Conservation (phyloP, 805 yeast species). For the Candida manassasensis region DNA sequence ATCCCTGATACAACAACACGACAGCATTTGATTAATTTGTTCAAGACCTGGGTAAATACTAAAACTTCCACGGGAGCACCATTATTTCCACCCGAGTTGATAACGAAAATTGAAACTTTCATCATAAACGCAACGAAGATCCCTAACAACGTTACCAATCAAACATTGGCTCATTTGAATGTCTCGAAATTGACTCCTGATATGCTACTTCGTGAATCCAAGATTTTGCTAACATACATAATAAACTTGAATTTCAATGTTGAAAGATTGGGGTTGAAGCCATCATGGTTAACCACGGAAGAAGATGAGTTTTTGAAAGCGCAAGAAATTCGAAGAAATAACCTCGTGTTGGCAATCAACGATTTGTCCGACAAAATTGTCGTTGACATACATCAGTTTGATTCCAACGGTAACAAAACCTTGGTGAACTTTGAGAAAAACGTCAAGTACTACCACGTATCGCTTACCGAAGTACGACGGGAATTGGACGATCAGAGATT, state of each 20-base stretch:
- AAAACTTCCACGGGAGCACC: conserved; percentile 31
- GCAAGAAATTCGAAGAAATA: conserved; percentile 20
- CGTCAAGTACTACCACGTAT: conserved; percentile 18
- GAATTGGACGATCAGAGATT: conserved; percentile 23
- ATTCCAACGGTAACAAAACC: conserved; percentile 19
- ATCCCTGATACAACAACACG: conserved; percentile 38
- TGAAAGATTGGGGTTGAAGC: conserved; percentile 13
- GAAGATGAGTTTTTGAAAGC: conserved; percentile 7
- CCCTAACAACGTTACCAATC: conserved; percentile 8
- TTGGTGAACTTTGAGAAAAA: conserved; percentile 19
- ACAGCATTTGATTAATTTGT: conserved; percentile 35
- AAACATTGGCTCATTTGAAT: conserved; percentile 4
- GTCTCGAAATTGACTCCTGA: conserved; percentile 21
- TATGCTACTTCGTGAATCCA: conserved; percentile 32
- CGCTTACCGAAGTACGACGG: conserved; percentile 14
- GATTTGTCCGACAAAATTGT: conserved; percentile 22
- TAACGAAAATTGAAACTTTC: conserved; percentile 33
- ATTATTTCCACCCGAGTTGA: conserved; percentile 25
- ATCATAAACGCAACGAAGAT: conserved; percentile 34
- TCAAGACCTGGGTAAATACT: conserved; percentile 37
- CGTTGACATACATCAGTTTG: conserved; percentile 5
- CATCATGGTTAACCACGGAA: conserved; percentile 6
- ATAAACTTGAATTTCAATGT: conserved; percentile 25
- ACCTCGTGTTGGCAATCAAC: conserved; percentile 26
- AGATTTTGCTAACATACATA: conserved; percentile 30